A percentile compares a stretch with the other conserved stretches of the same genome.
These are phyloP conservation scores for Pythium aristosporum DNA, from an alignment of 352 stramenopile species.

Conservation along the genomic window DNA sequence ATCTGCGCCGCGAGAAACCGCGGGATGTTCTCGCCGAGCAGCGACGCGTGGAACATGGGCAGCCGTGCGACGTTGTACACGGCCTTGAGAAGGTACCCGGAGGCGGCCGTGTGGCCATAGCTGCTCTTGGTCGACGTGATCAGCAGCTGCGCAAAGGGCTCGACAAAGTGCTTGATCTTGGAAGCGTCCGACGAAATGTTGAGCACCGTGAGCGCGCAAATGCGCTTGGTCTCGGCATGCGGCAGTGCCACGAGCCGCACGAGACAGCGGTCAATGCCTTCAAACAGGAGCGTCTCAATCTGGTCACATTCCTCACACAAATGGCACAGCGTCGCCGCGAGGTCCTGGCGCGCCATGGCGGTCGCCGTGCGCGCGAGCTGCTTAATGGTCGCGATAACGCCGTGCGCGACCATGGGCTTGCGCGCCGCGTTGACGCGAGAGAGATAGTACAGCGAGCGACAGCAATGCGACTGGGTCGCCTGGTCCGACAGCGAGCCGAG, in stretches of 20 bases:
- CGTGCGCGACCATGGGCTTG: conserved; percentile 54
- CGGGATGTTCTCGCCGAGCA: conserved; percentile 67
- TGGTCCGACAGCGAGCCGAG: conserved; percentile 45
- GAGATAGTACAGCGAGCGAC: conserved; percentile 67
- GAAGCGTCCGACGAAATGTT: conserved; percentile 61
- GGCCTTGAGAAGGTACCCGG: conserved; percentile 60
- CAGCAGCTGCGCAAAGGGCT: conserved; percentile 59
- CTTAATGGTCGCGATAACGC: conserved; percentile 49
- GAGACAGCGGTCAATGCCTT: conserved; percentile 68
- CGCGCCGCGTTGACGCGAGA: conserved; percentile 38
- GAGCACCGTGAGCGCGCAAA: conserved; percentile 65
- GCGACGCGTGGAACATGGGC: conserved; percentile 49
- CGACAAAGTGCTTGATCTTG: conserved; percentile 65
- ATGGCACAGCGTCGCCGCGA: conserved; percentile 64
- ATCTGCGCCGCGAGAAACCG: conserved; percentile 55
- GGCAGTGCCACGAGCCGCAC: conserved; percentile 41
- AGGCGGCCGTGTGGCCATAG: conserved; percentile 27
- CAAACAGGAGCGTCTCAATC: conserved; percentile 59
- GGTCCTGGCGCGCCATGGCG: conserved; percentile 43
- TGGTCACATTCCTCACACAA: conserved; percentile 60
- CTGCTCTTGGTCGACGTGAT: conserved; percentile 32
- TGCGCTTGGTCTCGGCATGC: conserved; percentile 63
- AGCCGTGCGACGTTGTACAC: conserved; percentile 67
- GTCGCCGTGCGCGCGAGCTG: conserved; percentile 39
- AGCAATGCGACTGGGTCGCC: conserved; percentile 59